phyloP scores from a whole-genome alignment of 2,329 filamentous ascomycete species.

The Akanthomyces lecanii region DNA sequence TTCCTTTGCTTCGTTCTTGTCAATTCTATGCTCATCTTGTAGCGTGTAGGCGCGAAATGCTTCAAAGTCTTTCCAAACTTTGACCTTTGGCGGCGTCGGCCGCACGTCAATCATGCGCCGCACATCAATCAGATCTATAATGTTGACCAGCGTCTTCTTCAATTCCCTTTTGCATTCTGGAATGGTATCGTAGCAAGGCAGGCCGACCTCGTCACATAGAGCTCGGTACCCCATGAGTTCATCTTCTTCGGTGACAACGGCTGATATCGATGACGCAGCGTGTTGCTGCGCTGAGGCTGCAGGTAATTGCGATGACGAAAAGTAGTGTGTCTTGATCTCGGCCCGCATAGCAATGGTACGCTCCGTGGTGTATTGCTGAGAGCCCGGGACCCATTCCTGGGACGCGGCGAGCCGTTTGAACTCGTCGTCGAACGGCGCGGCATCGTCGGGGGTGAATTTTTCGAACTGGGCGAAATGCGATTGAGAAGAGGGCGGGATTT shows the following conservation, averaged over 20 bases:
- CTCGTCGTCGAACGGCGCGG: slow-evolving; percentile 29
- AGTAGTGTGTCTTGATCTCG: slow-evolving; percentile 29
- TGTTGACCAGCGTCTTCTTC: slow-evolving; percentile 29
- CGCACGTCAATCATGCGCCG: slow-evolving; percentile 21
- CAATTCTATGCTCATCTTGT: slow-evolving; percentile 21
- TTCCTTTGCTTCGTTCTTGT: slow-evolving; percentile 23
- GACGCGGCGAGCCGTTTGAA: slow-evolving; percentile 31
- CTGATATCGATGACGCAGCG: no score
- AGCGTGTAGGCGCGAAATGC: slow-evolving; percentile 26
- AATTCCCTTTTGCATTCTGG: slow-evolving; percentile 23
- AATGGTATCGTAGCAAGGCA: slow-evolving; percentile 20
- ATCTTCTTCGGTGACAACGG: slow-evolving; percentile 14
- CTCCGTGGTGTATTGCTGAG: slow-evolving; percentile 26
- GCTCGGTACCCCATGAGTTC: slow-evolving; percentile 25
- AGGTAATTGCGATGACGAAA: slow-evolving; percentile 22
- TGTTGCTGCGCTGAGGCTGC: no score
- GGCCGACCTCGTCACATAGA: slow-evolving; percentile 27
- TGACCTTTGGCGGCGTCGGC: slow-evolving; percentile 16
- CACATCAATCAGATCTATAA: slow-evolving; percentile 30
- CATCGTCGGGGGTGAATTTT: slow-evolving; percentile 27
- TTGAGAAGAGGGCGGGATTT: slow-evolving; percentile 24
- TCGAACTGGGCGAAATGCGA: slow-evolving; percentile 30
- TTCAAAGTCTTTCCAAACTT: slow-evolving; percentile 27
- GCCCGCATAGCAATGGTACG: slow-evolving; percentile 30
- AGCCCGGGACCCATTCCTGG: slow-evolving; percentile 28